Conservation (phyloP, 805 yeast genomes). For the Blastobotrys attinorum region DNA sequence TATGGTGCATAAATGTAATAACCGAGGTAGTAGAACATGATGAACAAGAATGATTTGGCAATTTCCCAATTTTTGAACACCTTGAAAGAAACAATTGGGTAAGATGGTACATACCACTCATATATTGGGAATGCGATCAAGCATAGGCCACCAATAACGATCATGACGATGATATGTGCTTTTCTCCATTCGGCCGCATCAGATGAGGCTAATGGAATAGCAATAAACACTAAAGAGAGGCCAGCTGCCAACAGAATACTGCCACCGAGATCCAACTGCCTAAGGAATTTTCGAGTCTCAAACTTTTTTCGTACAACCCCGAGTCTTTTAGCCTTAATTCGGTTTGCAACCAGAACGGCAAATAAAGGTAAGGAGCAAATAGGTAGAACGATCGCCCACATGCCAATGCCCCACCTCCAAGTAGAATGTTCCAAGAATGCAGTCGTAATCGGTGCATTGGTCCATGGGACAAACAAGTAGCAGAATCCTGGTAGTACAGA, state of each 20-base stretch:
- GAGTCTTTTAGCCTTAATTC: conserved; percentile 13
- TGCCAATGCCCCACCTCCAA: conserved; percentile 51
- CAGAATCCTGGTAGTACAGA: conserved; percentile 32
- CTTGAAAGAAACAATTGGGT: conserved; percentile 33
- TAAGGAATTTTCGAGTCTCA: neutral
- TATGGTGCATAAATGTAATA: conserved; percentile 11
- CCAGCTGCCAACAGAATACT: conserved; percentile 5
- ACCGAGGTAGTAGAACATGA: conserved; percentile 27
- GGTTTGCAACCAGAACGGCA: conserved; percentile 14
- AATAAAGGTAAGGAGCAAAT: conserved; percentile 25
- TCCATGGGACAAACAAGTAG: conserved; percentile 33
- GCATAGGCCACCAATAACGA: conserved; percentile 2
- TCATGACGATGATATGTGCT: conserved; percentile 3
- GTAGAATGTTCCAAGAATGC: conserved; percentile 26
- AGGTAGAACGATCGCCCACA: conserved; percentile 41
- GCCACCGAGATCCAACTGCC: conserved; percentile 4
- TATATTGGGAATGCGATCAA: conserved; percentile 9
- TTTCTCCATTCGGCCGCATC: neutral
- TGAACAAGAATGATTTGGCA: conserved; percentile 11
- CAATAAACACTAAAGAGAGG: conserved; percentile 3
- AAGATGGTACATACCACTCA: conserved; percentile 25
- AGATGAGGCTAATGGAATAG: conserved; percentile 3
- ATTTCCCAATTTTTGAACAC: conserved; percentile 26
- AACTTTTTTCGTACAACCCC: conserved; percentile 6
- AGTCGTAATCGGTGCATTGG: conserved; percentile 30